Evolutionary conservation across 371 early-diverging fungal species (phyloP).

Genomic region (Dichotomocladium elegans): DNA sequence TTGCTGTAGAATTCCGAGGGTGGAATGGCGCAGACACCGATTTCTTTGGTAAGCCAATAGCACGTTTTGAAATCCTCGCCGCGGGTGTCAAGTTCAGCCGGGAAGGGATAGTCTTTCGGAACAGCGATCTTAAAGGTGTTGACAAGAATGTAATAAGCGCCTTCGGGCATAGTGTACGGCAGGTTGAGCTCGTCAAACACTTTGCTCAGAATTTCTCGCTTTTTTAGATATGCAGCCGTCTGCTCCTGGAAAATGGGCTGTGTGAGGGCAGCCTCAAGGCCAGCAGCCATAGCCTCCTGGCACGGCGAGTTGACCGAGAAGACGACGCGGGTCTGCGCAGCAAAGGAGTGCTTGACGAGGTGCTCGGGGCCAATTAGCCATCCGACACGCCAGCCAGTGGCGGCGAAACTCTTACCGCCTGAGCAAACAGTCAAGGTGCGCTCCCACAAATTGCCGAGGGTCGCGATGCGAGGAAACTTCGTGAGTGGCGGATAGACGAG

Average conservation of each 20-base stretch:
- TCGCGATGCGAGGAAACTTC: constrained; percentile 75
- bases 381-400: constrained; percentile 97
- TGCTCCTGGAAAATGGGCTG: constrained; percentile 73
- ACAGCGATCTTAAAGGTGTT: constrained; percentile 69
- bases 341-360: constrained; percentile 71
- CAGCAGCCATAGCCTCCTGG: constrained; percentile 85
- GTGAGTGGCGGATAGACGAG: constrained; percentile 70
- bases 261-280: constrained; percentile 64
- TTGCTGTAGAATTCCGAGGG: constrained; percentile 86
- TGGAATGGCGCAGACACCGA: constrained; percentile 92
- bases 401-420: constrained; percentile 92
- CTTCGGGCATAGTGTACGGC: constrained; percentile 85
- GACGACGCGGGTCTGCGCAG: constrained; percentile 88
- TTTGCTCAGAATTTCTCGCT: constrained; percentile 71
- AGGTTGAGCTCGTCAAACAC: constrained; percentile 71
- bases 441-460: constrained; percentile 82
- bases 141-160: constrained; percentile 91
- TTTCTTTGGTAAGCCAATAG: constrained; percentile 85
- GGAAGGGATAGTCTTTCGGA: constrained; percentile 64
- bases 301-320: constrained; percentile 89
- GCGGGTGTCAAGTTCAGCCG: constrained; percentile 56
- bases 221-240: constrained; percentile 59
- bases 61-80: constrained; percentile 80
- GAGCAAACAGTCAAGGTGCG: constrained; percentile 94
- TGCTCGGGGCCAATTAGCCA: constrained; percentile 86